phyloP scores from a whole-genome alignment of 2,329 filamentous ascomycete genomes.

The Colletotrichum agaves region DNA sequence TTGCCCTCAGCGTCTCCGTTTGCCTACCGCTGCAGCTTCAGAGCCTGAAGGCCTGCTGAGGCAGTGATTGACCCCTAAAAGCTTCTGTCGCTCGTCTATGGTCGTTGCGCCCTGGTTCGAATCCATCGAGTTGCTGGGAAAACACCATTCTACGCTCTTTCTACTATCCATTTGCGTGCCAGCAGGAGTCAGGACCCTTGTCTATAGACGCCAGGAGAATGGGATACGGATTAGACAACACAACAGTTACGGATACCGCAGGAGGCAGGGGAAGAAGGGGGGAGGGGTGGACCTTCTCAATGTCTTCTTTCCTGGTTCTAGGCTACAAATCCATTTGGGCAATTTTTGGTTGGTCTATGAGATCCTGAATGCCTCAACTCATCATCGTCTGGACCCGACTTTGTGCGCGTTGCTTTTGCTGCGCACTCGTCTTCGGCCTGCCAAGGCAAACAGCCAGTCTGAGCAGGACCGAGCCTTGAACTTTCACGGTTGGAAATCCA shows the following conservation, averaged over 20 bases:
- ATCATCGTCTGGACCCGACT: not conserved
- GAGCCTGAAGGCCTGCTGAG: not conserved
- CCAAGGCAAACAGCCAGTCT: conserved; percentile 17
- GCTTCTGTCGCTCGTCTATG: conserved; percentile 11
- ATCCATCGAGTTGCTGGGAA: not conserved
- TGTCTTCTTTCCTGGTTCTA: not conserved
- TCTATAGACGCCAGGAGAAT: conserved; percentile 27
- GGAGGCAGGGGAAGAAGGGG: conserved; percentile 4
- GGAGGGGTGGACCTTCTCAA: conserved; percentile 23
- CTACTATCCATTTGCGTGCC: conserved; percentile 25
- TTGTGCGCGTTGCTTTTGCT: not conserved
- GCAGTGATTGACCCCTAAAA: conserved; percentile 16
- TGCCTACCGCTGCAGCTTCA: conserved; percentile 12
- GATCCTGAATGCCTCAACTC: not conserved
- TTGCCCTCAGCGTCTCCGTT: not conserved
- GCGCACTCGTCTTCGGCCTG: conserved; percentile 27
- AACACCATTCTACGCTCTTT: conserved; percentile 25
- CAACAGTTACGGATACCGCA: not conserved
- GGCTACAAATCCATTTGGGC: not conserved
- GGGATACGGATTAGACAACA: not conserved
- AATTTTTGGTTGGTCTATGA: not conserved
- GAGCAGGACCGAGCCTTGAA: conserved; percentile 20
- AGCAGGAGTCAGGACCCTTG: conserved; percentile 13
- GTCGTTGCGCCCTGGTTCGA: conserved; percentile 16
- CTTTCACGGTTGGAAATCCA: conserved; percentile 8